Percentiles rank a stretch among this genome's conserved stretches.
phyloP scores from a whole-genome alignment of 1,284 basidiomycete genomes.

The Grifola frondosa region DNA sequence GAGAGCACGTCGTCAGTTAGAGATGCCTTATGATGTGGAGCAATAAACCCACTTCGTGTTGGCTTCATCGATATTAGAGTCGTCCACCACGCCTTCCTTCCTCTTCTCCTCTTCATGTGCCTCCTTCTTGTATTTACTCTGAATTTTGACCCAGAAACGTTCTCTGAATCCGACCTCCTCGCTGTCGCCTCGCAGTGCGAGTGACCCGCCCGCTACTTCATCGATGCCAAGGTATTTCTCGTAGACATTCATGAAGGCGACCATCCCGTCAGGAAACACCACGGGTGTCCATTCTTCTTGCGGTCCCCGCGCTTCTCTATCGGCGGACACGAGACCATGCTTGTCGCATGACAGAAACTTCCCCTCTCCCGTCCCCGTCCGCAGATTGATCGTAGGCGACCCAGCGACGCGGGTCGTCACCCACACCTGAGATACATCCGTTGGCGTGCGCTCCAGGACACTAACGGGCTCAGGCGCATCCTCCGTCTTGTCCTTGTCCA shows the following conservation, averaged over 20 bases:
- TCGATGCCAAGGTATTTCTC: conserved; percentile 82
- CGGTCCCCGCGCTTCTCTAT: conserved; percentile 80
- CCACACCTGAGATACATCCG: conserved; percentile 86
- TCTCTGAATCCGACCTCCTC: conserved; percentile 81
- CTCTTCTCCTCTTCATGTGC: conserved; percentile 80
- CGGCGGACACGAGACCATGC: conserved; percentile 77
- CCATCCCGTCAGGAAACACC: conserved; percentile 74
- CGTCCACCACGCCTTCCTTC: conserved; percentile 57
- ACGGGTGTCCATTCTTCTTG: conserved; percentile 88
- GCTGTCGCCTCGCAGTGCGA: conserved; percentile 80
- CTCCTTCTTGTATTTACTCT: conserved; percentile 87
- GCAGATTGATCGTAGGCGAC: conserved; percentile 76
- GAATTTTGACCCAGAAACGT: conserved; percentile 86
- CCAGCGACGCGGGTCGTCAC: conserved; percentile 81
- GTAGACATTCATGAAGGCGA: conserved; percentile 82
- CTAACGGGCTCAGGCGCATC: conserved; percentile 34
- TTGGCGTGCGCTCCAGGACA: conserved; percentile 64
- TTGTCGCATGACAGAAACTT: conserved; percentile 86
- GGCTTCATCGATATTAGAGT: conserved; percentile 65
- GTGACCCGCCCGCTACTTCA: conserved; percentile 76
- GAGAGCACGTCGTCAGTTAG: conserved; percentile 1
- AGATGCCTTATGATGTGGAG: neutral
- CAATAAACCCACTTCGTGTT: conserved; percentile 60
- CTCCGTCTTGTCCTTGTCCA: conserved; percentile 61
- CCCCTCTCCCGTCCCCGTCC: conserved; percentile 80